A percentile compares a stretch with the other conserved stretches of the same genome.
These are phyloP conservation scores for Wickerhamomyces chambardii DNA, from an alignment of 805 yeast species.

Conservation along the genomic window DNA sequence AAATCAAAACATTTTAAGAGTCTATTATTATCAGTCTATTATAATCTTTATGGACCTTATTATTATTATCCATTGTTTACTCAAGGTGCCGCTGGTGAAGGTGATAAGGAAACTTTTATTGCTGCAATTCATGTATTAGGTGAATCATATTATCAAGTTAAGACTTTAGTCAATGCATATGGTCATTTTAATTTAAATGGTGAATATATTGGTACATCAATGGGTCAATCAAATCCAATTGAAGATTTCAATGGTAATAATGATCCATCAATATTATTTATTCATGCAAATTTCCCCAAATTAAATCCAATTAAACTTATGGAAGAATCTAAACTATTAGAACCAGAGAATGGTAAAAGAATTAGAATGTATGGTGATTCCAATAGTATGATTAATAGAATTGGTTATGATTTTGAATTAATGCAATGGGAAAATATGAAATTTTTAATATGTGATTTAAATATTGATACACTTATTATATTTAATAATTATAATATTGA, in stretches of 20 bases:
- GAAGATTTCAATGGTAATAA: slow-evolving; percentile 28
- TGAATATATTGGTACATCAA: slow-evolving; percentile 30
- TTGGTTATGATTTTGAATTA: slow-evolving; percentile 46
- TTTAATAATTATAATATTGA: slow-evolving; percentile 16
- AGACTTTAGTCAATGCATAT: slow-evolving; percentile 23
- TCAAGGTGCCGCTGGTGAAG: slow-evolving; percentile 72
- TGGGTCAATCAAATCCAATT: slow-evolving; percentile 33
- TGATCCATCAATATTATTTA: slow-evolving; percentile 13
- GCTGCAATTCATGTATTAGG: slow-evolving; percentile 52
- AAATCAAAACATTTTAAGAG: slow-evolving; percentile 52
- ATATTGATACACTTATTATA: slow-evolving; percentile 29
- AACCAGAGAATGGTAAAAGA: slow-evolving; percentile 7
- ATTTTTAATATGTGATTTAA: slow-evolving; percentile 33
- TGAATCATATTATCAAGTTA: slow-evolving; percentile 44
- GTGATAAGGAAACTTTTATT: slow-evolving; percentile 71
- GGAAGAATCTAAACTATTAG: slow-evolving; percentile 1
- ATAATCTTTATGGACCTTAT: slow-evolving; percentile 57
- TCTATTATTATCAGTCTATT: slow-evolving; percentile 49
- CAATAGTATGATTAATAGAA: slow-evolving; percentile 18
- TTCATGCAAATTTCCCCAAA: slow-evolving; percentile 20
- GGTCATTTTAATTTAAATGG: slow-evolving; percentile 22
- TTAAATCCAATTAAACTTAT: slow-evolving; percentile 17
- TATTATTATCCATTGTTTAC: slow-evolving; percentile 61
- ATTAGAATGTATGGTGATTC: slow-evolving; percentile 17
- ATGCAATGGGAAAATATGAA: slow-evolving; percentile 46